Percentiles rank a stretch among this genome's conserved stretches.
Conservation (phyloP, 1,139 yeast genomes). For the Hansenula anomala region DNA sequence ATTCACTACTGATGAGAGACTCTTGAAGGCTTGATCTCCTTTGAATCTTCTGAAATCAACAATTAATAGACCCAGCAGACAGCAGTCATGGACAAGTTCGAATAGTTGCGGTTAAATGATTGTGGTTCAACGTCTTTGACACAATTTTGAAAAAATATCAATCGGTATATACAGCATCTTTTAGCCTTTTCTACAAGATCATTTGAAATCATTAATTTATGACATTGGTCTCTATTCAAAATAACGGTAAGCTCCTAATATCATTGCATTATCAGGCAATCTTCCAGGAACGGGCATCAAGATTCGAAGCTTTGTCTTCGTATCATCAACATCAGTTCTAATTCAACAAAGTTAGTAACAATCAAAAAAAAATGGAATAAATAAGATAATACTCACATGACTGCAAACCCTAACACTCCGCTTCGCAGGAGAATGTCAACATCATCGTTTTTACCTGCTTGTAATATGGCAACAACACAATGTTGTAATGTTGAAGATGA, state of each 20-base stretch:
- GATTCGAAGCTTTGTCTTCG: conserved; percentile 64
- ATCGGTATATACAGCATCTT: no score
- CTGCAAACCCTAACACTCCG: conserved; percentile 63
- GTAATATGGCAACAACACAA: conserved; percentile 68
- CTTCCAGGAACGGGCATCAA: conserved; percentile 86
- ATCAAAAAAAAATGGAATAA: conserved; percentile 5
- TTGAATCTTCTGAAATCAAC: no score
- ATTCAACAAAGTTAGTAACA: conserved; percentile 15
- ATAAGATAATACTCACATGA: conserved; percentile 16
- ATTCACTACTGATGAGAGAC: no score
- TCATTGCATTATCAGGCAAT: conserved; percentile 64
- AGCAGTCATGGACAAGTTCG: no score
- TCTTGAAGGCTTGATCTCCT: no score
- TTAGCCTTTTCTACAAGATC: no score
- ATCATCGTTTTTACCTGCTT: conserved; percentile 50
- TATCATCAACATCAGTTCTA: conserved; percentile 58
- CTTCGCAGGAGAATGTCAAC: conserved; percentile 49
- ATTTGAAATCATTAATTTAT: no score
- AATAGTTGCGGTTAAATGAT: no score
- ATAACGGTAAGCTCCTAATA: conserved; percentile 66
- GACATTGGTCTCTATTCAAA: conserved; percentile 48
- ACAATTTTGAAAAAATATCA: no score
- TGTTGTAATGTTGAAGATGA: conserved; percentile 59
- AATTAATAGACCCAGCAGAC: no score
- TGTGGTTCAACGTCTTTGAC: no score